Percentiles rank a stretch among this genome's conserved stretches.
Evolutionary conservation across 2,329 filamentous ascomycete genomes (phyloP).

Genomic region (Graphilbum ipis-grandicollis): DNA sequence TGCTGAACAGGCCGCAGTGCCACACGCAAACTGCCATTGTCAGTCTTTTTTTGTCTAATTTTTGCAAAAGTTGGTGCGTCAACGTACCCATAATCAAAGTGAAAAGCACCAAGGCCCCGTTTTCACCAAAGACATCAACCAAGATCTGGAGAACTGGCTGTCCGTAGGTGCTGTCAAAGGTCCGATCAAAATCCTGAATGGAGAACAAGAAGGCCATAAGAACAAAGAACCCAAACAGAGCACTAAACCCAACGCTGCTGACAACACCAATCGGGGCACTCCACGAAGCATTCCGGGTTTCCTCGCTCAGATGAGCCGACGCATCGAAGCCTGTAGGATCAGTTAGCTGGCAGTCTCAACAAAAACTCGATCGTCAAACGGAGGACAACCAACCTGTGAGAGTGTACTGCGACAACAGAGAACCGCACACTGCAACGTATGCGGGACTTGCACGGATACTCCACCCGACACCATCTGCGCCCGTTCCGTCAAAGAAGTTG

Average conservation of each 20-base stretch:
- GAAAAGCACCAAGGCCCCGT: slow-evolving; percentile 37
- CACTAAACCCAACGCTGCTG: slow-evolving; percentile 35
- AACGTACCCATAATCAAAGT: slow-evolving; percentile 27
- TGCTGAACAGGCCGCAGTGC: slow-evolving; percentile 41
- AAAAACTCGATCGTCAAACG: too few relatives aligned
- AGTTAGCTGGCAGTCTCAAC: too few relatives aligned
- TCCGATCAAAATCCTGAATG: slow-evolving; percentile 36
- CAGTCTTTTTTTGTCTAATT: neutral
- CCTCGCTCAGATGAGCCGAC: slow-evolving; percentile 38
- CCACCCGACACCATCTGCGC: slow-evolving; percentile 30
- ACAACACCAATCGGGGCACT: slow-evolving; percentile 39
- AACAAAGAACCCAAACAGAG: slow-evolving; percentile 42
- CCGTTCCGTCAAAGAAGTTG: slow-evolving; percentile 35
- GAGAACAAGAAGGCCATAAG: slow-evolving; percentile 38
- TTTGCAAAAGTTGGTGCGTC: neutral
- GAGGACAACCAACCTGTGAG: slow-evolving; percentile 9
- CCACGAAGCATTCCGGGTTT: slow-evolving; percentile 38
- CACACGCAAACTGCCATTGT: slow-evolving; percentile 30
- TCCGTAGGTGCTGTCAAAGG: slow-evolving; percentile 23
- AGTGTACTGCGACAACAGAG: slow-evolving; percentile 34
- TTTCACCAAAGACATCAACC: slow-evolving; percentile 35
- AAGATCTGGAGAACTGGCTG: slow-evolving; percentile 43
- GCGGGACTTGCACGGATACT: slow-evolving; percentile 31
- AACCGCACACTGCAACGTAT: slow-evolving; percentile 35
- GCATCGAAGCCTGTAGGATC: slow-evolving; percentile 27